Percentiles rank a stretch among this genome's conserved stretches.
Conservation (phyloP, 306 rosid genomes). For the Canavalia gladiata region DNA sequence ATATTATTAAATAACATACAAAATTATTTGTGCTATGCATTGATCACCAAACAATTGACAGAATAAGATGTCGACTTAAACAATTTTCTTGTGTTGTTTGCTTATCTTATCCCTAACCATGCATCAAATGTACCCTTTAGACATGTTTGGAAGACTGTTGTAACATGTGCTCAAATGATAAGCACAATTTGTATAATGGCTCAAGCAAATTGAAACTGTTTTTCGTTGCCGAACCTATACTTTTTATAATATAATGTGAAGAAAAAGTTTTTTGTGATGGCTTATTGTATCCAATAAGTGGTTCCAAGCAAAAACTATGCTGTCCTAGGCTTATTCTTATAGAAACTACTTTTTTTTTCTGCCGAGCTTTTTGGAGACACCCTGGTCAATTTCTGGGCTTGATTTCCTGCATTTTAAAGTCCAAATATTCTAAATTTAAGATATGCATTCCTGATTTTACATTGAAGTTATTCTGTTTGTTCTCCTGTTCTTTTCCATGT, state of each 20-base stretch:
- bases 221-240: conserved; percentile 3
- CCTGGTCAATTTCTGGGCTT: background rate
- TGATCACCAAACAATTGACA: no score
- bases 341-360: conserved; percentile 26
- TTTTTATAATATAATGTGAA: background rate
- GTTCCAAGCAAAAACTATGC: conserved; percentile 24
- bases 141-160: conserved; percentile 28
- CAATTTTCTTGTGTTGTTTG: no score
- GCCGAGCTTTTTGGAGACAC: conserved; percentile 28
- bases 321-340: conserved; percentile 21
- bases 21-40: no score
- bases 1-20: no score
- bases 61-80: no score
- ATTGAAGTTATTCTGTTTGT: conserved; percentile 24
- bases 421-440: conserved; percentile 22
- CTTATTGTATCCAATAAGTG: conserved; percentile 9
- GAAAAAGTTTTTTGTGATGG: conserved; percentile 1
- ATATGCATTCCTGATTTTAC: background rate
- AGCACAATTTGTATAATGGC: conserved; percentile 30
- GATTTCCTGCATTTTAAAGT: background rate
- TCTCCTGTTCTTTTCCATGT: conserved; percentile 18
- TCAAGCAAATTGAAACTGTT: conserved; percentile 29
- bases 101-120: no score
- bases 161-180: conserved; percentile 35
- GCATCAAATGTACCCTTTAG: no score